Conservation (phyloP, 208 protist genomes). For the Novymonas esmeraldas region DNA sequence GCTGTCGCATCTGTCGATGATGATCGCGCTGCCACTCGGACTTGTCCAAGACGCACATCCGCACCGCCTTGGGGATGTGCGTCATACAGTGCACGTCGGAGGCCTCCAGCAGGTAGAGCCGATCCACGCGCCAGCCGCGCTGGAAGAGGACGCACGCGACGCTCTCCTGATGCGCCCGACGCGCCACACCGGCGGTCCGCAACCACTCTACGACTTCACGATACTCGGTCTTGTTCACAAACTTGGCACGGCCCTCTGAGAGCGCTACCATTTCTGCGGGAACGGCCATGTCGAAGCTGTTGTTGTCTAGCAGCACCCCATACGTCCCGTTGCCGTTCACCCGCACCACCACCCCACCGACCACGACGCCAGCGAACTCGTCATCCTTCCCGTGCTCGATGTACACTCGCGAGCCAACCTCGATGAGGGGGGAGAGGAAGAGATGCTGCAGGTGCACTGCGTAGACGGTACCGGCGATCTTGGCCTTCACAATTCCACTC, state of each 20-base stretch:
- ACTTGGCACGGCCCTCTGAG: conserved; percentile 58
- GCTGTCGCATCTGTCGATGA: conserved; percentile 62
- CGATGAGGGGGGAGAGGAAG: conserved; percentile 69
- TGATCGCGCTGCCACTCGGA: conserved; percentile 75
- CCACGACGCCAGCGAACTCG: conserved; percentile 32
- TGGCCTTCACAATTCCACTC: conserved; percentile 52
- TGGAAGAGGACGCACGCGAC: conserved; percentile 77
- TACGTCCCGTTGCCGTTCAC: conserved; percentile 85
- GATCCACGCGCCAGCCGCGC: conserved; percentile 79
- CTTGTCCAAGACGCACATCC: conserved; percentile 67
- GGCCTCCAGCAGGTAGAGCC: conserved; percentile 79
- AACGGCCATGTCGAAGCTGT: conserved; percentile 79
- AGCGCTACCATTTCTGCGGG: conserved; percentile 66
- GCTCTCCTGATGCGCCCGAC: conserved; percentile 68
- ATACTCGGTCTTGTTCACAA: conserved; percentile 48
- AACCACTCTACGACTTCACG: conserved; percentile 78
- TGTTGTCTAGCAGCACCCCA: conserved; percentile 83
- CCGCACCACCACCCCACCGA: conserved; percentile 73
- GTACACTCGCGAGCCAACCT: conserved; percentile 79
- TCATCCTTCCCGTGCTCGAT: conserved; percentile 55
- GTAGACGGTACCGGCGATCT: conserved; percentile 71
- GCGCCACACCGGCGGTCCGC: conserved; percentile 65
- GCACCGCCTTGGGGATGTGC: conserved; percentile 57
- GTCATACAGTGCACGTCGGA: conserved; percentile 72
- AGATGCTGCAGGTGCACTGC: conserved; percentile 68